phyloP scores from a whole-genome alignment of 495 filamentous ascomycete genomes.

The Hypoxylon intermedium region DNA sequence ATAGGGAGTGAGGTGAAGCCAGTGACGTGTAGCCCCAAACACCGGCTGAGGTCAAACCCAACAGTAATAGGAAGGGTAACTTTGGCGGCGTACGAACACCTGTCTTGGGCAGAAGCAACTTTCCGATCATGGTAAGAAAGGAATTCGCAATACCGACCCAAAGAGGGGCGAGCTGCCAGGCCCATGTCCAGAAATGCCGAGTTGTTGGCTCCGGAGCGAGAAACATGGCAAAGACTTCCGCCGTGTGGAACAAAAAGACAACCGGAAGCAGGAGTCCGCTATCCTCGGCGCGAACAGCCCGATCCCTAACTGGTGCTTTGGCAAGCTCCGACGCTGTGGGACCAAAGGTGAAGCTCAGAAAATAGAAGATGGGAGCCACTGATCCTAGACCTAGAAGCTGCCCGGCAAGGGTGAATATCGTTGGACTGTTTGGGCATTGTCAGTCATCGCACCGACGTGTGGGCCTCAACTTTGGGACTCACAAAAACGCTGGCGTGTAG shows the following conservation, averaged over 20 bases:
- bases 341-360: slow-evolving; percentile 22
- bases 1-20: slow-evolving; percentile 13
- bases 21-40: slow-evolving; percentile 17
- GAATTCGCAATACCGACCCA: slow-evolving; percentile 18
- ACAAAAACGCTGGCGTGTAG: slow-evolving; percentile 19
- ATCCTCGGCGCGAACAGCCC: neutral
- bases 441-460: neutral
- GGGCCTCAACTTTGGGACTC: neutral
- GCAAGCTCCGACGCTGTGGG: slow-evolving; percentile 17
- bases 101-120: neutral
- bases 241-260: slow-evolving; percentile 18
- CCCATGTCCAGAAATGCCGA: slow-evolving; percentile 32
- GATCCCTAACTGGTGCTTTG: neutral
- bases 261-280: slow-evolving; percentile 11
- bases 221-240: slow-evolving; percentile 27
- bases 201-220: slow-evolving; percentile 10
- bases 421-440: slow-evolving; percentile 10
- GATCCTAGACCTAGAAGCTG: slow-evolving; percentile 20
- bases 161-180: slow-evolving; percentile 25
- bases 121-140: neutral
- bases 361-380: slow-evolving; percentile 21
- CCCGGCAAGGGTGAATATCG: slow-evolving; percentile 12
- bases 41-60: slow-evolving; percentile 9
- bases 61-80: neutral
- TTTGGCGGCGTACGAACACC: neutral